phyloP scores from a whole-genome alignment of 495 filamentous ascomycete genomes.

The Penicillium malachiteum region DNA sequence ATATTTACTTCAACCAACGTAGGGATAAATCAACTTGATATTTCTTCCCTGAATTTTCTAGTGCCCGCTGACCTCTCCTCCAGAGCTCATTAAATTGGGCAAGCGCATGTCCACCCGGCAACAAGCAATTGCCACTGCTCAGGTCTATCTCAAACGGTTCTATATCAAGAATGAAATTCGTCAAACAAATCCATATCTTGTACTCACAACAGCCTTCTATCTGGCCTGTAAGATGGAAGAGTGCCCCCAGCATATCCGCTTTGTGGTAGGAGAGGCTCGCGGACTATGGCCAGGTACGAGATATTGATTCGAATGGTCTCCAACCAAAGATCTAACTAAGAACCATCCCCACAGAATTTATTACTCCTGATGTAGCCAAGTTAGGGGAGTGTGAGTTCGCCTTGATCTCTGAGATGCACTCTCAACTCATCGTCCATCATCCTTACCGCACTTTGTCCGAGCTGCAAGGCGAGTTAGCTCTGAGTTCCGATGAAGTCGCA shows the following conservation, averaged over 20 bases:
- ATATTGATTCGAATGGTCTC: neutral
- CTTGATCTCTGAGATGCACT: conserved; percentile 91
- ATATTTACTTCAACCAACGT: conserved; percentile 92
- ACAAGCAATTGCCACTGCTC: conserved; percentile 91
- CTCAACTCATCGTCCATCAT: conserved; percentile 92
- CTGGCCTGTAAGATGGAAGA: conserved; percentile 99
- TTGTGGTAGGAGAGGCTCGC: conserved; percentile 83
- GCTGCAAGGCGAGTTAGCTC: conserved; percentile 65
- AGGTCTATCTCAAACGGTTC: conserved; percentile 91
- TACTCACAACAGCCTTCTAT: conserved; percentile 88
- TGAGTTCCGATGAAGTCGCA: conserved; percentile 74
- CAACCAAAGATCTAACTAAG: no score
- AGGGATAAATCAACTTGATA: conserved; percentile 10
- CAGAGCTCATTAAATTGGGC: conserved; percentile 79
- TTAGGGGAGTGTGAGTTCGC: conserved; percentile 96
- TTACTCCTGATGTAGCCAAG: conserved; percentile 77
- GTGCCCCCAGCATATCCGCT: conserved; percentile 91
- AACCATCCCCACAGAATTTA: conserved; percentile 59
- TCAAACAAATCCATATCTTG: conserved; percentile 88
- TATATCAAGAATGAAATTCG: conserved; percentile 90
- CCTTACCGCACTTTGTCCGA: conserved; percentile 87
- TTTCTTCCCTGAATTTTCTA: conserved; percentile 17
- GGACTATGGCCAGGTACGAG: conserved; percentile 76
- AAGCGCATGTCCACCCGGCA: conserved; percentile 77
- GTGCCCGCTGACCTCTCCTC: neutral